Evolutionary conservation across 805 yeast species (phyloP).

Genomic region (Yamadazyma phyllophila): DNA sequence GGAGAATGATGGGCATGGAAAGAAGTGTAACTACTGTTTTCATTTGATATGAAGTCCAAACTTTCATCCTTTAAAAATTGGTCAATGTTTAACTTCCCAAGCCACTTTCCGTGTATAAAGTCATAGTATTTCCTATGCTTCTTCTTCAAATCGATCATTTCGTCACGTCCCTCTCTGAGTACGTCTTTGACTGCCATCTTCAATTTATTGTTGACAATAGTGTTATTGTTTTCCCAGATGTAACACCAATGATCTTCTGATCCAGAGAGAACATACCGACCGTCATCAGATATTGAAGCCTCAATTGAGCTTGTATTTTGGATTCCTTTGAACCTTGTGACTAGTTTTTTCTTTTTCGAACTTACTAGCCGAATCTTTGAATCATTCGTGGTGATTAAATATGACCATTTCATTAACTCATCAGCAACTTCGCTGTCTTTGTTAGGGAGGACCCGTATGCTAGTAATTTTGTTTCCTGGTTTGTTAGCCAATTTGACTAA

Average conservation of each 20-base stretch:
- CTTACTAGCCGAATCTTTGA: conserved; percentile 71
- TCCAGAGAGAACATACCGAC: conserved; percentile 63
- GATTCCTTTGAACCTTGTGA: conserved; percentile 71
- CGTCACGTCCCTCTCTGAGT: conserved; percentile 32
- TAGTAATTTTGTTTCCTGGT: conserved; percentile 61
- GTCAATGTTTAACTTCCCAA: conserved; percentile 24
- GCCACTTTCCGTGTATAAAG: conserved; percentile 24
- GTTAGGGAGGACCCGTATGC: conserved; percentile 53
- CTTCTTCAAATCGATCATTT: conserved; percentile 28
- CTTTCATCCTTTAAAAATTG: conserved; percentile 26
- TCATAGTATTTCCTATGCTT: conserved; percentile 28
- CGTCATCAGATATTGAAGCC: conserved; percentile 62
- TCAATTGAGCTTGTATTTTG: conserved; percentile 67
- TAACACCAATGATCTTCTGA: conserved; percentile 89
- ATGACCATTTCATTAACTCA: conserved; percentile 26
- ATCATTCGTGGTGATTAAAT: conserved; percentile 75
- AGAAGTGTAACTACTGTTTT: conserved; percentile 60
- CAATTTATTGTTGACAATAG: conserved; percentile 39
- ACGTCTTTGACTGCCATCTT: conserved; percentile 34
- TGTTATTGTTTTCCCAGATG: conserved; percentile 62
- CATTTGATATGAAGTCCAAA: conserved; percentile 35
- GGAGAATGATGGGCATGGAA: conserved; percentile 75
- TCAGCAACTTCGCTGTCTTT: conserved; percentile 3
- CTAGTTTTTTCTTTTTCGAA: conserved; percentile 49
- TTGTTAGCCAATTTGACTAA: conserved; percentile 17